Evolutionary conservation across 108 stramenopile species (phyloP).

Genomic region (Parietichytrium sp.): DNA sequence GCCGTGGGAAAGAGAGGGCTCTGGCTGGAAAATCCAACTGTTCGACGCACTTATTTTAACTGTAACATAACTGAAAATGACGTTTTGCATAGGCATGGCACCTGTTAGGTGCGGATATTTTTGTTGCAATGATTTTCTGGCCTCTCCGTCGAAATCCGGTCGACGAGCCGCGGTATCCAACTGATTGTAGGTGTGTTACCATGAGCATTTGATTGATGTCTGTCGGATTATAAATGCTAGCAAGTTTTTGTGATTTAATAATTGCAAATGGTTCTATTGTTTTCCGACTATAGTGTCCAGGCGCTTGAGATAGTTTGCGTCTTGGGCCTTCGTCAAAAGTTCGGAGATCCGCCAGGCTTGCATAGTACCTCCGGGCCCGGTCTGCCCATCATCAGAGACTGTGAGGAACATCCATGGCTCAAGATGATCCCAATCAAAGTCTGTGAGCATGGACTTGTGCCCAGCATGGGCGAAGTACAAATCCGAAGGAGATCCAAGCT

Average conservation of each 20-base stretch:
- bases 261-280: too few relatives aligned
- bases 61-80: too few relatives aligned
- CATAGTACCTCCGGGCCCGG: background rate
- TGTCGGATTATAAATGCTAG: background rate
- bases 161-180: background rate
- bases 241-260: background rate
- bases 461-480: background rate
- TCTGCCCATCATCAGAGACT: background rate
- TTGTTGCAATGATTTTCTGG: background rate
- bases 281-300: background rate
- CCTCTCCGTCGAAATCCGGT: background rate
- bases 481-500: background rate
- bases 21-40: too few relatives aligned
- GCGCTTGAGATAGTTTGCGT: background rate
- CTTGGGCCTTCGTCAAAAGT: background rate
- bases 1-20: too few relatives aligned
- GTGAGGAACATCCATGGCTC: slow-evolving; percentile 23
- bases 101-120: background rate
- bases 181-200: background rate
- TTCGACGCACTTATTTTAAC: too few relatives aligned
- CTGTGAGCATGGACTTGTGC: background rate
- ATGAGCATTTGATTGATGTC: background rate
- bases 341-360: slow-evolving; percentile 7
- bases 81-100: too few relatives aligned
- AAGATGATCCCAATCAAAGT: background rate